A percentile compares a stretch with the other conserved stretches of the same genome.
phyloP scores from a whole-genome alignment of 805 yeast species.

The Candida peoriensis region DNA sequence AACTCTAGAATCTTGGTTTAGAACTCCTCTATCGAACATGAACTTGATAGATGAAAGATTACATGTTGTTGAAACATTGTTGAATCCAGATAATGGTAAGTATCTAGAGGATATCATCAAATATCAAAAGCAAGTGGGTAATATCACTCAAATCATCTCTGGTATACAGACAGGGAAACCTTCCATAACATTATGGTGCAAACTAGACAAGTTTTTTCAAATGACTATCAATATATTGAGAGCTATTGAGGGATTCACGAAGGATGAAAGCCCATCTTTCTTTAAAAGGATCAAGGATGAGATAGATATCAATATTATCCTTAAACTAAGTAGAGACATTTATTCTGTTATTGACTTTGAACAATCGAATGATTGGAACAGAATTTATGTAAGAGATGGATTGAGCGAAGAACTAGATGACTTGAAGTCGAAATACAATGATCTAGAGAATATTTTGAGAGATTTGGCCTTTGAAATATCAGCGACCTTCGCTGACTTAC shows the following conservation, averaged over 20 bases:
- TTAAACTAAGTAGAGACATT: slow-evolving; percentile 14
- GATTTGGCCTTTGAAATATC: slow-evolving; percentile 19
- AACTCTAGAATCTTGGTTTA: slow-evolving; percentile 29
- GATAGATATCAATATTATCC: slow-evolving; percentile 9
- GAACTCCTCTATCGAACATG: slow-evolving; percentile 28
- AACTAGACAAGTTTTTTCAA: slow-evolving; percentile 21
- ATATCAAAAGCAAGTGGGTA: slow-evolving; percentile 24
- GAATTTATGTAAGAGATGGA: slow-evolving; percentile 27
- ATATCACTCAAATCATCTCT: slow-evolving; percentile 21
- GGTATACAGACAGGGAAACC: slow-evolving; percentile 24
- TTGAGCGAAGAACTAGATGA: slow-evolving; percentile 24
- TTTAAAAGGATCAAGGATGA: slow-evolving; percentile 13
- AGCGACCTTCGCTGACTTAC: slow-evolving; percentile 1
- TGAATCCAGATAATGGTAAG: slow-evolving; percentile 15
- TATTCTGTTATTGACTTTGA: slow-evolving; percentile 33
- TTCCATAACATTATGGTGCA: slow-evolving; percentile 26
- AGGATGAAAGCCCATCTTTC: slow-evolving; percentile 4
- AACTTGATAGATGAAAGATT: slow-evolving; percentile 26
- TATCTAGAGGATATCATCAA: slow-evolving; percentile 18
- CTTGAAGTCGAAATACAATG: slow-evolving; percentile 14
- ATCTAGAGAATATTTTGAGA: slow-evolving; percentile 27
- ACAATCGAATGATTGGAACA: slow-evolving; percentile 25
- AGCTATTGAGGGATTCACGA: slow-evolving; percentile 1
- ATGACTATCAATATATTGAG: slow-evolving; percentile 15
- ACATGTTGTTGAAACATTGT: slow-evolving; percentile 24